Evolutionary conservation across 1,139 yeast genomes (phyloP), one percentile per base, ranked within the genome.

Genomic region (Taiozyma onychis): DNA sequence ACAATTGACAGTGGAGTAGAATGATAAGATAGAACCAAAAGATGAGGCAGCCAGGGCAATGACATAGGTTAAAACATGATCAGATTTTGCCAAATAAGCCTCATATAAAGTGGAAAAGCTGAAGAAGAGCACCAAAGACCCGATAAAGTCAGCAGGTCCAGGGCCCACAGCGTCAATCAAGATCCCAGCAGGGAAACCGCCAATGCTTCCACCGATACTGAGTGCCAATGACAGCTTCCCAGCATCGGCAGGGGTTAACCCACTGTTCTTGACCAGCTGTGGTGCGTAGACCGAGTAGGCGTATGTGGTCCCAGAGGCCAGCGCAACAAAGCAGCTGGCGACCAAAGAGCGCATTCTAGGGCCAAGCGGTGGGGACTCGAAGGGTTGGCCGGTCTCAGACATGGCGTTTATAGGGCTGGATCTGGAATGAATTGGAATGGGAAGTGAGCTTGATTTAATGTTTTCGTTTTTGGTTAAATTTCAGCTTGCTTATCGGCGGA

Each of bases 281-380:
- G 91, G 91, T 3, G 88, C 81, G 62, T 81, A 86, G 14, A 81
- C 80, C 1, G 91, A 87, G 62, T 81, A 86, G 24, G 84, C 68
- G 61, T 85, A 85, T 0, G 88, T 87, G 1, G 91, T 84, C 0
- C 93, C 91, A 3, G 89, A 71, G 2, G 79, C 80, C 37, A 76
- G 53, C 0, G 81, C 73, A 4, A 74, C 77, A 7, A 76, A 51
- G 13, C 55, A 52, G 2, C 68, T 59, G 1, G 70, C 56, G 1
- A 59, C 48, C 11, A 61, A 52, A 3, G 64, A 53, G 26, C 45
- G 44, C 6, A 58, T 44, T 8, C 63, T 50, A 0, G 63, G 58
- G 1, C 50, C 48, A 16, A 57, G 34, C 2, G 62, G 58, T 7
- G 58, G 51, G 3, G 44, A 43, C 27, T 49, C 52, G 4, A 39